Evolutionary conservation across 1,139 yeast genomes (phyloP), one percentile per base, ranked within the genome.

Genomic region (Kodamaea fungicola): DNA sequence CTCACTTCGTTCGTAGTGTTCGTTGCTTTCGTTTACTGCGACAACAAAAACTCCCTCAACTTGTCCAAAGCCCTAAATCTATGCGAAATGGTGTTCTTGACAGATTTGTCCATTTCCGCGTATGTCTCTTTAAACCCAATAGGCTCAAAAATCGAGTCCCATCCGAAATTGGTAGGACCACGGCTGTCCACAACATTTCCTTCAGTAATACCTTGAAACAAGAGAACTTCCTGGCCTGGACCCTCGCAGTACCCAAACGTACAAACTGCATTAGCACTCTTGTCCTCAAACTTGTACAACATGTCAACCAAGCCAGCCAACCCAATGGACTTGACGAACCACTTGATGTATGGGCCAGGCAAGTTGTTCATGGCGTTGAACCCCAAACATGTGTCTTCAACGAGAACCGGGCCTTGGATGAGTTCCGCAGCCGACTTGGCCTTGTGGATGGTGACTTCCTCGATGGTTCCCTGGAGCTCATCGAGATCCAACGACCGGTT

Each of bases 101-200:
- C 66, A 4, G 61, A 58, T 52, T 84, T 85, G 40, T 76, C 80
- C 92, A 94, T 80, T 62, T 92, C 97, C n/a, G 97, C 97, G 57
- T 84, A 87, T 0, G 97, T 90, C 55, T 80, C 62, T 12, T 69
- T 63, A 42, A 62, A 71, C 1, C 92, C 95, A 28, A 65, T 63
- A 2, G 98, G 97, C 62, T 82, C 74, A 60, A 92, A 92, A 34
- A 87, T 68, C 6, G 96, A 82, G 62, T 92, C 97, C 96, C 97
- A 94, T 3, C 99, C 98, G 57, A 94, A 94, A 43, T 76, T 75
- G 19, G 79, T 72, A 19, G 86, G 81, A 3, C 97, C 96, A 49
- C 95, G 65, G 39, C 88, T 76, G 10, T 65, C 64, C 4, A 90
- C 97, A 50, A 94, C 89, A 7, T 53, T 61, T 8, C 99, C 99